These are phyloP conservation scores for Kodamaea laetipori DNA, from an alignment of 805 yeast species.

Conservation along the genomic window DNA sequence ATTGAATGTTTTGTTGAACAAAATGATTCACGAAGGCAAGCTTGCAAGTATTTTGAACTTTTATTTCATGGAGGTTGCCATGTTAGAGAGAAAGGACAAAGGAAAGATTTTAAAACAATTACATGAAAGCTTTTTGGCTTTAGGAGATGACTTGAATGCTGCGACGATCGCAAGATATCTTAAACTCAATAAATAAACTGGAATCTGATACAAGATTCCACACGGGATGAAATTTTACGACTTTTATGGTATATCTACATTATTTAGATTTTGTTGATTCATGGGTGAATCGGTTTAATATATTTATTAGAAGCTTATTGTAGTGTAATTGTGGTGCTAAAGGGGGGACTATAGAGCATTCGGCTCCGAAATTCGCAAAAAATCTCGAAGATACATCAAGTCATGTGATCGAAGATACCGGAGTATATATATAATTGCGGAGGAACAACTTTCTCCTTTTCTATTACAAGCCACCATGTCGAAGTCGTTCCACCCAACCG, in stretches of 20 bases:
- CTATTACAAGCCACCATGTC: constrained; percentile 3
- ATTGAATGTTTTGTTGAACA: constrained; percentile 30
- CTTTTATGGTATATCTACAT: background rate
- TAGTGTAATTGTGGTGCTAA: background rate
- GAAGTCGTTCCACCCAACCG: constrained; percentile 33
- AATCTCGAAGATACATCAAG: background rate
- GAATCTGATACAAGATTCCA: background rate
- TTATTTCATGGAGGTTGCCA: constrained; percentile 31
- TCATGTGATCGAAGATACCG: background rate
- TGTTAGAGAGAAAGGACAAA: constrained; percentile 22
- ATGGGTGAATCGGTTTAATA: constrained; percentile 1
- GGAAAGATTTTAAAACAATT: constrained; percentile 24
- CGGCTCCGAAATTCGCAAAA: constrained; percentile 1
- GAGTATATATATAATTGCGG: background rate
- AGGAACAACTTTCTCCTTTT: background rate
- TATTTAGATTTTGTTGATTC: background rate
- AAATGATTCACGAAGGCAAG: constrained; percentile 22
- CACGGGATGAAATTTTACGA: constrained; percentile 2
- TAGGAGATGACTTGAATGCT: constrained; percentile 22
- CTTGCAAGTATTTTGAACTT: constrained; percentile 29
- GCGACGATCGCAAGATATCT: background rate
- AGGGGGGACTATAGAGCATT: background rate
- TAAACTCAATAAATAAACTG: background rate
- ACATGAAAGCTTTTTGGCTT: constrained; percentile 23
- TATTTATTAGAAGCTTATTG: background rate